A percentile compares a stretch with the other conserved stretches of the same genome.
Evolutionary conservation across 1,284 basidiomycete species (phyloP).

Genomic region (Ganoderma leucocontextum): DNA sequence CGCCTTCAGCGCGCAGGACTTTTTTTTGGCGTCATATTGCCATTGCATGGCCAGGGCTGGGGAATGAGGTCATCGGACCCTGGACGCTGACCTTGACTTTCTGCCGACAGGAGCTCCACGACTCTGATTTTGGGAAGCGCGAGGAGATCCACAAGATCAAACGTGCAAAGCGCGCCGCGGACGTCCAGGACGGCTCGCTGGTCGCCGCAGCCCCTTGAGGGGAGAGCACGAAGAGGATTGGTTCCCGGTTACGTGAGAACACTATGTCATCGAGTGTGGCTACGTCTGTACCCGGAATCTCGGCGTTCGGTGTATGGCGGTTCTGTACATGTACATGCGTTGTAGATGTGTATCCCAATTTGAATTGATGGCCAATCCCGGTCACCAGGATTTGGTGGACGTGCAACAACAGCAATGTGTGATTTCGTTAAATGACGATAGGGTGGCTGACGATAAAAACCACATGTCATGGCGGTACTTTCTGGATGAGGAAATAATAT

Average conservation of each 20-base stretch:
- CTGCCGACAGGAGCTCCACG: slow-evolving; percentile 80
- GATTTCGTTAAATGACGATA: background rate
- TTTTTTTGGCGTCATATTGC: no score
- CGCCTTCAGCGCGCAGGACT: background rate
- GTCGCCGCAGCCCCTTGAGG: slow-evolving; percentile 8
- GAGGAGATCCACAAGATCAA: slow-evolving; percentile 84
- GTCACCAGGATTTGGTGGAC: background rate
- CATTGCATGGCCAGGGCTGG: no score
- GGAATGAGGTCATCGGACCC: background rate
- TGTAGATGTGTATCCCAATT: background rate
- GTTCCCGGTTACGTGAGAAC: background rate
- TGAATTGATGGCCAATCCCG: background rate
- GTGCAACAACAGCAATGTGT: background rate
- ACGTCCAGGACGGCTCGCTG: slow-evolving; percentile 29
- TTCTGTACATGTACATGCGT: background rate
- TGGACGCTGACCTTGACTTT: background rate
- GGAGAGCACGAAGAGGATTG: background rate
- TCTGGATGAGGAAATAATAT: background rate
- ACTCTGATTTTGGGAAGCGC: slow-evolving; percentile 90
- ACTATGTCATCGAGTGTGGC: background rate
- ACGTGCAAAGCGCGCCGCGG: slow-evolving; percentile 48
- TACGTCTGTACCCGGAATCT: background rate
- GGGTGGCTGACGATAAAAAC: background rate
- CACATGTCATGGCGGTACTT: background rate
- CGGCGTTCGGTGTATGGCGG: background rate